These are phyloP conservation scores for Globisporangium middletonii DNA, from an alignment of 352 stramenopile genomes.

Conservation along the genomic window DNA sequence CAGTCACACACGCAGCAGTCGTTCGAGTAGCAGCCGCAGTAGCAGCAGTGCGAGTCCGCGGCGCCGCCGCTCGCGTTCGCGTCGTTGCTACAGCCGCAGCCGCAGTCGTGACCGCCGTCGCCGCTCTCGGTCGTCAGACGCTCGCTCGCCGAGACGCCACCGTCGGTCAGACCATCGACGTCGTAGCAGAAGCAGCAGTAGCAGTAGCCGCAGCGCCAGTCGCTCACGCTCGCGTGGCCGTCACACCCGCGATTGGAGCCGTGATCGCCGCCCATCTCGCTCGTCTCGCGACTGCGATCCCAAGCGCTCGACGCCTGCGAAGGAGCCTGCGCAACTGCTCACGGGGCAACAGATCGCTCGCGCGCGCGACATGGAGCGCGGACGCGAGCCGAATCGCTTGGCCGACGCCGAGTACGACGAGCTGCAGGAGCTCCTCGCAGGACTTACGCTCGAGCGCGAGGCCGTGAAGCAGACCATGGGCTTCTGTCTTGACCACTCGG, in stretches of 20 bases:
- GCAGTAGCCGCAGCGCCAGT: constrained; percentile 3
- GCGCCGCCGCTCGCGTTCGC: background rate
- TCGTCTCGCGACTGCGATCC: background rate
- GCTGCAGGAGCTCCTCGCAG: constrained; percentile 35
- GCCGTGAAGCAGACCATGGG: constrained; percentile 70
- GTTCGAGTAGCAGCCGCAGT: background rate
- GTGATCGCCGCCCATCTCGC: background rate
- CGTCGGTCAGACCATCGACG: constrained; percentile 2
- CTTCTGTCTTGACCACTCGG: constrained; percentile 75
- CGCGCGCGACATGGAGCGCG: constrained; percentile 56
- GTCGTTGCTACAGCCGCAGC: constrained; percentile 19
- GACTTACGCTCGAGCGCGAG: constrained; percentile 57
- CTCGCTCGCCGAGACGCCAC: constrained; percentile 10
- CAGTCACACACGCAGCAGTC: constrained; percentile 10
- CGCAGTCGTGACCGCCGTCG: constrained; percentile 16
- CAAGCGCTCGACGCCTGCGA: constrained; percentile 2
- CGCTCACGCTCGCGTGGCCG: background rate
- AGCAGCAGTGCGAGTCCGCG: constrained; percentile 10
- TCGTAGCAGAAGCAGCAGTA: constrained; percentile 6
- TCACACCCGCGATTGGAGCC: constrained; percentile 3
- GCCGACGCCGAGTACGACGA: constrained; percentile 44
- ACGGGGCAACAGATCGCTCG: constrained; percentile 73
- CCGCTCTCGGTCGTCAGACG: constrained; percentile 14
- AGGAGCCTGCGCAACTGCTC: constrained; percentile 18
- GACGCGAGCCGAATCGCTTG: constrained; percentile 46